Evolutionary conservation across 495 filamentous ascomycete genomes (phyloP), one percentile per base, ranked within the genome.

Genomic region (Hypoxylon cercidicola): DNA sequence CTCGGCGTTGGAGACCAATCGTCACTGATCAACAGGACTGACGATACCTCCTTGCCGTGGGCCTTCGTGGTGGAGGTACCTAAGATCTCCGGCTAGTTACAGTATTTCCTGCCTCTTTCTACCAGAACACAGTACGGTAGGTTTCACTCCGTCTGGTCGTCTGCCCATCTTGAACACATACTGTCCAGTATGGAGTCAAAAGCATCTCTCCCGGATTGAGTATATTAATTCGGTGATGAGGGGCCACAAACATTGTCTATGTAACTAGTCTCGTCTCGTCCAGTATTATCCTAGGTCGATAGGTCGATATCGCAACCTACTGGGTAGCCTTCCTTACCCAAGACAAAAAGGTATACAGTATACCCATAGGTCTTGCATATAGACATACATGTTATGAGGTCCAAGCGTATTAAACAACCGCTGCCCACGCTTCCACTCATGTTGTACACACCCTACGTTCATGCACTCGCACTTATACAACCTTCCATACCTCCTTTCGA

Each of bases 1-100:
- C 48, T 34, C 43, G 23, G 25, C 34, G 30, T 54, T 53, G 64
- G 44, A 35, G 43, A 37, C 34, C 30, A 34, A 45, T 63, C 65
- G 60, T 63, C 65, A 63, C 60, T 55, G 59, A 68, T 63, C 65
- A 55, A 46, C 65, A 35, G 11, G 59, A 67, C 58, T 53, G 53
- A 54, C 37, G 55, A 49, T 49, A 44, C 35, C 20, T 60, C 50
- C 44, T 49, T 28, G 23, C 32, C 46, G 44, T 28, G 23, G 25
- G 18, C 39, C n/a, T 47, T 16, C 8, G 23, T 28, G 44, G 45
- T 55, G 60, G 60, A 63, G 44, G 34, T 45, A 39, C 45, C 45
- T 16, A 48, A 32, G 13, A 32, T 21, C 20, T 21, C 20, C 43
- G 43, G 40, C 20, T 15, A 13, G 25, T 11, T 50, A 50, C 47